These are phyloP conservation scores for Lactuca saligna DNA, from an alignment of 129 eudicot species.

Conservation along the genomic window DNA sequence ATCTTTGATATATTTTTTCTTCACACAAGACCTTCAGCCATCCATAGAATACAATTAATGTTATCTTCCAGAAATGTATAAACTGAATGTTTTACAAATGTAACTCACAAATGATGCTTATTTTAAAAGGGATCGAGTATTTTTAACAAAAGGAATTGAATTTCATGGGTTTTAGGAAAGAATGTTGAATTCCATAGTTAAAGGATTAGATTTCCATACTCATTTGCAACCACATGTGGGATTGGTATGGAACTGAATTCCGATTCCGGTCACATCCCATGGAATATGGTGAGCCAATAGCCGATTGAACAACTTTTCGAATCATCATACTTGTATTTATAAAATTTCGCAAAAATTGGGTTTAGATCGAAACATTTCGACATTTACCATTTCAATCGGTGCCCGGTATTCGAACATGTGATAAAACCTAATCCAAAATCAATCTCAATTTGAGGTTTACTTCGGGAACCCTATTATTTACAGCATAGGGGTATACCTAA, in stretches of 20 bases:
- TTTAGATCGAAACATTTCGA: constrained; percentile 4
- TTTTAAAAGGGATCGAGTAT: background rate
- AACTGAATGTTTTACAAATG: constrained; percentile 6
- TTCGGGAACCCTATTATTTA: constrained; percentile 14
- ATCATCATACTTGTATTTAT: too few species aligned
- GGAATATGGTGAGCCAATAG: too few species aligned
- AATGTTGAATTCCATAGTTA: too few species aligned
- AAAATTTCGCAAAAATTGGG: constrained; percentile 3
- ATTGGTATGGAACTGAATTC: too few species aligned
- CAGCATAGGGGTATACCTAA: background rate
- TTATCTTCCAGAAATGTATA: background rate
- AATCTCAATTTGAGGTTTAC: background rate
- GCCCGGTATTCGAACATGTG: background rate
- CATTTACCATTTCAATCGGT: constrained; percentile 6
- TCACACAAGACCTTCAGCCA: constrained; percentile 77
- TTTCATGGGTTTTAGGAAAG: too few species aligned
- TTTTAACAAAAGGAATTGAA: too few species aligned
- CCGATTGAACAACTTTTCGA: too few species aligned
- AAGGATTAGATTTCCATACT: too few species aligned
- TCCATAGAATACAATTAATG: constrained; percentile 14
- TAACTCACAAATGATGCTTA: constrained; percentile 9
- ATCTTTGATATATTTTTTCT: constrained; percentile 94
- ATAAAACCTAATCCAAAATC: constrained; percentile 13
- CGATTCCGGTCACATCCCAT: too few species aligned
- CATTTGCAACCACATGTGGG: background rate